These are phyloP conservation scores for Penicillium griseofulvum DNA, from an alignment of 2,329 filamentous ascomycete species.

Conservation along the genomic window DNA sequence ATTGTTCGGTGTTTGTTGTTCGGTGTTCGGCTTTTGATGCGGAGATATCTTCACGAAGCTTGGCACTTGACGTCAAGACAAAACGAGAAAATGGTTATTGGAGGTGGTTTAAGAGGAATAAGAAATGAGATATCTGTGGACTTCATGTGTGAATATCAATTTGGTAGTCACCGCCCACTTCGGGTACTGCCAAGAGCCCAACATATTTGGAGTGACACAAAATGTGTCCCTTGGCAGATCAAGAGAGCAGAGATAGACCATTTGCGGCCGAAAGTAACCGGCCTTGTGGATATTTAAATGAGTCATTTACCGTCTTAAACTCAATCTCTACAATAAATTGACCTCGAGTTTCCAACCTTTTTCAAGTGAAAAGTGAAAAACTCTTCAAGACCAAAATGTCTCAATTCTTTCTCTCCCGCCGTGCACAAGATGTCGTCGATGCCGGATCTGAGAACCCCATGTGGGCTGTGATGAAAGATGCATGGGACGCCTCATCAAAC, in stretches of 20 bases:
- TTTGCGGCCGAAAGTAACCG: not conserved
- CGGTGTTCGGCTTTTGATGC: not conserved
- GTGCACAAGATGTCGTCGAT: slow-evolving; percentile 14
- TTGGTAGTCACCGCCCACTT: too few species aligned
- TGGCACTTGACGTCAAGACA: not conserved
- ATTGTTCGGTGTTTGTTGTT: not conserved
- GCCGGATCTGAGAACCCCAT: slow-evolving; percentile 25
- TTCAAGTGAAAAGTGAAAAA: not conserved
- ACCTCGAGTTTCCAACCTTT: not conserved
- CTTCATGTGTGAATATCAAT: too few species aligned
- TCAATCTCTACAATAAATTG: not conserved
- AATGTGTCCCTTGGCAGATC: not conserved
- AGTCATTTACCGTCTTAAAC: not conserved
- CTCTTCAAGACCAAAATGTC: not conserved
- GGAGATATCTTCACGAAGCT: not conserved
- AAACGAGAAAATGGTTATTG: not conserved
- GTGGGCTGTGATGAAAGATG: slow-evolving; percentile 48
- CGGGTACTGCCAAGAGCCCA: not conserved
- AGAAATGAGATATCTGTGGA: too few species aligned
- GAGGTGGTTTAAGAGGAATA: not conserved
- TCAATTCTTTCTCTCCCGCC: slow-evolving; percentile 9
- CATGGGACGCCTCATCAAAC: slow-evolving; percentile 42
- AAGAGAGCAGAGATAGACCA: not conserved
- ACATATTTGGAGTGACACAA: too few species aligned
- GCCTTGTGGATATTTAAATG: not conserved